Base-by-base conservation (phyloP, 2,329 filamentous ascomycete genomes). In the Colletotrichum musae region DNA sequence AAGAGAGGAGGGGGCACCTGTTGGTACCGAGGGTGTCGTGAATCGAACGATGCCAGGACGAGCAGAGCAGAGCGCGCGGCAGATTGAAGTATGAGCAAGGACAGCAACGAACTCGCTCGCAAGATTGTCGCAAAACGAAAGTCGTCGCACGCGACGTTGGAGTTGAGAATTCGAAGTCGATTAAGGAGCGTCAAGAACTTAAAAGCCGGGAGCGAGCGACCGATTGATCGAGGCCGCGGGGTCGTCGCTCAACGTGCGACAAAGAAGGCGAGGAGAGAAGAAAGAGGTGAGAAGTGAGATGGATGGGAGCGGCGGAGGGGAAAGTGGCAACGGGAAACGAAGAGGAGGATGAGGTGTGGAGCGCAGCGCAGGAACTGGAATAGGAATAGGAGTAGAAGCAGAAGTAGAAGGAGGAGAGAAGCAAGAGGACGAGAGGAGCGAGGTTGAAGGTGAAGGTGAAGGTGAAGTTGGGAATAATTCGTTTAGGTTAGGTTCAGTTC, bases 71-170 rank as follows among this genome's bases (percentile, higher is more conserved):
- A 15, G 28, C 43, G 58, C 36, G 39, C 52, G 50, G 32, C 50
- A 67, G 56, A 36, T 36, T 36, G 26, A 64, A 58, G 16, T 21
- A 3, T 12, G 28, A 43, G 67, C 51, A 32, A 39, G n/a, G 16
- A 39, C 26, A 57, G 57, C 50, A 61, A 51, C 51, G 24, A 39
- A 41, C 57, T 62, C n/a, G 39, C 58, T 68, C 58, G 58, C 39
- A 59, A 58, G 68, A 18, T 58, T 58, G 64, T 64, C 68, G 68
- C 68, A 69, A 70, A 68, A 70, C 57, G 68, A 68, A 70, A 68
- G 68, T 70, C 64, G 68, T 70, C 68, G 68, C 68, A 70, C 64
- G 68, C 68, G 68, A 70, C 68, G 68, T 58, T 60, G 51, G 48
- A 28, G 57, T 26, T 70, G 32, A 36, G 32, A 36, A 36, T 36